A percentile compares a stretch with the other conserved stretches of the same genome.
Conservation (phyloP, 768 basidiomycete species). For the Suillus subluteus region DNA sequence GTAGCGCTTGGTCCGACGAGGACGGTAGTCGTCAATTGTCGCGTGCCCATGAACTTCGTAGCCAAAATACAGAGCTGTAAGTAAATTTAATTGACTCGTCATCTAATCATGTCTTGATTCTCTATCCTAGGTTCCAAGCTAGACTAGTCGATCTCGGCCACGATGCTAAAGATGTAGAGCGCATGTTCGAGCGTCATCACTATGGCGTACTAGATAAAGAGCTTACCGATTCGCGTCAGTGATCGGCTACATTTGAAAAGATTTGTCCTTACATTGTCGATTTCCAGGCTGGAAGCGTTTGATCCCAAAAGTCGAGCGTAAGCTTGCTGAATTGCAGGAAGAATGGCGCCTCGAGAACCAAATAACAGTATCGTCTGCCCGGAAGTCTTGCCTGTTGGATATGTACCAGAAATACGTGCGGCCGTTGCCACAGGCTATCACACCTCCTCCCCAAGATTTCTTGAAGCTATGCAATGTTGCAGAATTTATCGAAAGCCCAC, state of each 20-base stretch:
- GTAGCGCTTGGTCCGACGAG: not conserved
- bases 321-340: conserved; percentile 1
- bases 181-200: not conserved
- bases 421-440: not conserved
- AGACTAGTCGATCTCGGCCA: conserved; percentile 5
- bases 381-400: not conserved
- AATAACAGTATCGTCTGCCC: not conserved
- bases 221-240: conserved; percentile 8
- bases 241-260: too few species aligned
- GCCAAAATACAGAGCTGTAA: not conserved
- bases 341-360: not conserved
- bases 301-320: not conserved
- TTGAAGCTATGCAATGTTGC: not conserved
- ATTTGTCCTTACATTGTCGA: too few species aligned
- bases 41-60: not conserved
- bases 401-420: not conserved
- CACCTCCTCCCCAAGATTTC: not conserved
- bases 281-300: conserved; percentile 7
- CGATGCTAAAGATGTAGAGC: not conserved
- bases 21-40: not conserved
- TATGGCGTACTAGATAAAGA: conserved; percentile 1
- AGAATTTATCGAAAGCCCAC: not conserved
- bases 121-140: not conserved
- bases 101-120: not conserved
- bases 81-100: not conserved